Conservation (phyloP, 805 yeast species). For the Ogataea henricii region DNA sequence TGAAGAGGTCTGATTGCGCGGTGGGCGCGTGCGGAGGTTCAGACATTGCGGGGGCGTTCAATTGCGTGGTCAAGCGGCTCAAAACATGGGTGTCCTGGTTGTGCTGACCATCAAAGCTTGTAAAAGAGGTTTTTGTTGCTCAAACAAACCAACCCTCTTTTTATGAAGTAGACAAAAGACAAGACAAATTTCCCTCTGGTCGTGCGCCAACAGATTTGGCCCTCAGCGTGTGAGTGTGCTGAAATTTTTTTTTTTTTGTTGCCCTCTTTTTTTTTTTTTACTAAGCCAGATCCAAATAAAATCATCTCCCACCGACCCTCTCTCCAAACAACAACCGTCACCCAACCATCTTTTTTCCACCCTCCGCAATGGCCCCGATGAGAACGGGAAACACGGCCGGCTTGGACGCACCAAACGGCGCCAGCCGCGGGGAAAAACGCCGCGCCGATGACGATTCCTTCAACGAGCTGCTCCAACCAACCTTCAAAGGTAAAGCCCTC, state of each 20-base stretch:
- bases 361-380: not conserved
- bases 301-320: not conserved
- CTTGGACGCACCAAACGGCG: not conserved
- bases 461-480: slow-evolving; percentile 74
- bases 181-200: not conserved
- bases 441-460: slow-evolving; percentile 41
- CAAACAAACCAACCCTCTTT: too few relatives aligned
- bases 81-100: not conserved
- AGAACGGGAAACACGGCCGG: not conserved
- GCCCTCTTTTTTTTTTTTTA: not conserved
- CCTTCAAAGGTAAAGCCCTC: slow-evolving; percentile 80
- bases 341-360: not conserved
- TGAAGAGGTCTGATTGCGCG: slow-evolving; percentile 44
- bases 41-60: not conserved
- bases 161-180: not conserved
- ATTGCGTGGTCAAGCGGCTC: not conserved
- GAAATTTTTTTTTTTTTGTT: not conserved
- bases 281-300: not conserved
- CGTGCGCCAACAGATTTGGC: not conserved
- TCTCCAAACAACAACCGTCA: too few relatives aligned
- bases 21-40: slow-evolving; percentile 8
- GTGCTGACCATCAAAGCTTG: too few relatives aligned
- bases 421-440: slow-evolving; percentile 6
- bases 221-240: not conserved
- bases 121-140: too few relatives aligned